Base-by-base conservation (phyloP, 2,329 filamentous ascomycete species). In the Nemania sp. region DNA sequence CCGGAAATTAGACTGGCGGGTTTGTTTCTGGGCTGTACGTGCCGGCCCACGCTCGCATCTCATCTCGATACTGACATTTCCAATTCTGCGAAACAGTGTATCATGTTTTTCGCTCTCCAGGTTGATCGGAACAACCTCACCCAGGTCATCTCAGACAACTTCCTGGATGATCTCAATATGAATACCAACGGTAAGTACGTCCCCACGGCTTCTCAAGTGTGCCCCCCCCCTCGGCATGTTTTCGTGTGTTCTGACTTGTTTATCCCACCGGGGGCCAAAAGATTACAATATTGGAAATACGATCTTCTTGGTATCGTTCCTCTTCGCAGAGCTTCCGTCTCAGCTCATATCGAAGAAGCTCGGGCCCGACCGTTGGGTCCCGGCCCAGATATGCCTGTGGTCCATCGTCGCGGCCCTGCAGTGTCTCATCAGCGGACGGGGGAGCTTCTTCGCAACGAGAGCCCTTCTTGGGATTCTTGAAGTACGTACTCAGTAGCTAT, bases 101-200 rank as follows among this genome's bases (percentile, higher is more conserved):
- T 87, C 34, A 87, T 87, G 72, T 87, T 88, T 70, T 86, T 87
- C 65, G 82, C 81, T 1, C 77, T 88, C 5, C 82, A 88, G 64
- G 76, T 88, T 25, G 85, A 88, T 71, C 77, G 86, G 20, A 80
- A 81, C 29, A 89, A 88, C 66, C 77, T 88, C 12, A 63, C 66
- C 2, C 85, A 86, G 69, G 87, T 85, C 9, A 74, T 86, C 15
- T 83, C 83, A 0, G 85, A 87, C 70, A 87, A 86, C 59, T 81
- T 89, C 74, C 74, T 90, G 4, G 75, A 73, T 64, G 87, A 86
- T 52, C 70, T 81, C n/a, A 67, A 71, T 1, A 65, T 81, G 56
- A 75, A 69, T 17, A 80, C 77, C 0, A 77, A 81, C 70, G 82
- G 75, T 77, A 57, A 45, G 35, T 37, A n/a, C n/a, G n/a, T n/a